These are phyloP conservation scores for Trichomonascaceae sp. DNA, from an alignment of 1,139 yeast species.

Conservation along the genomic window DNA sequence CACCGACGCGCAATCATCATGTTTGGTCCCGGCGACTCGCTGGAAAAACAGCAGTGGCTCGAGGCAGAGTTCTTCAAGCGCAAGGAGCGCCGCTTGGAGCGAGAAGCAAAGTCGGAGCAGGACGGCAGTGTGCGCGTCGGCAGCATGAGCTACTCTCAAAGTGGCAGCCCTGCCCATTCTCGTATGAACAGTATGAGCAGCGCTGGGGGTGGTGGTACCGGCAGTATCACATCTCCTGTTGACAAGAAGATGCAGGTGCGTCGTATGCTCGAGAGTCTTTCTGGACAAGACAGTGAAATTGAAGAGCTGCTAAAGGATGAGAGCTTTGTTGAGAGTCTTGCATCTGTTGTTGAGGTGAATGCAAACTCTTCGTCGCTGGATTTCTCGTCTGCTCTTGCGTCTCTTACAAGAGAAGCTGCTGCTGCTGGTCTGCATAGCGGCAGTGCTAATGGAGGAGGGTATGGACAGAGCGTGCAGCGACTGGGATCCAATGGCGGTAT, in stretches of 20 bases:
- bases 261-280: background rate
- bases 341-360: background rate
- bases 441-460: too few relatives aligned
- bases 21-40: slow-evolving; percentile 50
- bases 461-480: too few relatives aligned
- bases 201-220: background rate
- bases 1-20: slow-evolving; percentile 53
- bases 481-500: too few relatives aligned
- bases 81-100: slow-evolving; percentile 40
- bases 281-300: background rate
- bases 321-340: background rate
- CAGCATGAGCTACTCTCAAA: background rate
- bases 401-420: background rate
- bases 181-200: too few relatives aligned
- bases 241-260: background rate
- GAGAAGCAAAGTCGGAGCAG: slow-evolving; percentile 10
- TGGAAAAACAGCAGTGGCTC: slow-evolving; percentile 58
- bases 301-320: background rate
- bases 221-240: background rate
- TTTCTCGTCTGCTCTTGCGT: background rate
- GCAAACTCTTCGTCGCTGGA: background rate
- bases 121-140: background rate
- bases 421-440: too few relatives aligned
- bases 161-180: background rate
- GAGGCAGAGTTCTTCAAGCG: slow-evolving; percentile 59